Conservation (phyloP, 805 yeast species). For the Kuraishia cidri region DNA sequence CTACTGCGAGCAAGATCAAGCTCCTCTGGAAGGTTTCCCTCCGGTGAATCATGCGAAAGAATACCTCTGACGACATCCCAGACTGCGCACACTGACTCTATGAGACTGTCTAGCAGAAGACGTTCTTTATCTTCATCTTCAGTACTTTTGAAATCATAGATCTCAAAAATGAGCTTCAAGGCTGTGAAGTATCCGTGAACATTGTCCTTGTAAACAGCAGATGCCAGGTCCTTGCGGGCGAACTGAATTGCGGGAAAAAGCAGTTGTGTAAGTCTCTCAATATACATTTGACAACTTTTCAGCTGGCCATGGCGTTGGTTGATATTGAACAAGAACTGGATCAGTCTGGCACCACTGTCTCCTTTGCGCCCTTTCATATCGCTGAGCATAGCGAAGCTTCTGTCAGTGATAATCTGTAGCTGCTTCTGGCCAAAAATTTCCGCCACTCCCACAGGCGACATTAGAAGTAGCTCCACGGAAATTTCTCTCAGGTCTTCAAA, state of each 20-base stretch:
- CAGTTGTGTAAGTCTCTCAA: constrained; percentile 20
- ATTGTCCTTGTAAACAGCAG: constrained; percentile 38
- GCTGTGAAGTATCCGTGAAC: constrained; percentile 69
- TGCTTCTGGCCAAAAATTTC: constrained; percentile 10
- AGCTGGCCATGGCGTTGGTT: constrained; percentile 13
- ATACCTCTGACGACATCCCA: constrained; percentile 42
- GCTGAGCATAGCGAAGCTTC: constrained; percentile 19
- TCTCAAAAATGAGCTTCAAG: constrained; percentile 27
- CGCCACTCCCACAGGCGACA: constrained; percentile 27
- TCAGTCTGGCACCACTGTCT: constrained; percentile 71
- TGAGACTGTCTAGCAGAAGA: too few relatives aligned
- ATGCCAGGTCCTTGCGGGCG: constrained; percentile 24
- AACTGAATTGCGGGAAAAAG: constrained; percentile 23
- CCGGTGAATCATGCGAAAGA: constrained; percentile 64
- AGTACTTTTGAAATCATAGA: constrained; percentile 8
- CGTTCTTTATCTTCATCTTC: too few relatives aligned
- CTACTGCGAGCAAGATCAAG: constrained; percentile 26
- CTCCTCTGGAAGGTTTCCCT: constrained; percentile 47
- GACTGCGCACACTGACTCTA: constrained; percentile 8
- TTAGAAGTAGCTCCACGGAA: constrained; percentile 35
- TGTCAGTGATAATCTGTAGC: constrained; percentile 9
- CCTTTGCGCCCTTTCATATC: constrained; percentile 52
- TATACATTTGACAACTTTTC: constrained; percentile 13
- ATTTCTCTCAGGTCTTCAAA: constrained; percentile 67
- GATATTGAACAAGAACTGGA: constrained; percentile 38